Evolutionary conservation across 2,329 filamentous ascomycete genomes (phyloP).

Genomic region (Scortechinia acanthostroma): DNA sequence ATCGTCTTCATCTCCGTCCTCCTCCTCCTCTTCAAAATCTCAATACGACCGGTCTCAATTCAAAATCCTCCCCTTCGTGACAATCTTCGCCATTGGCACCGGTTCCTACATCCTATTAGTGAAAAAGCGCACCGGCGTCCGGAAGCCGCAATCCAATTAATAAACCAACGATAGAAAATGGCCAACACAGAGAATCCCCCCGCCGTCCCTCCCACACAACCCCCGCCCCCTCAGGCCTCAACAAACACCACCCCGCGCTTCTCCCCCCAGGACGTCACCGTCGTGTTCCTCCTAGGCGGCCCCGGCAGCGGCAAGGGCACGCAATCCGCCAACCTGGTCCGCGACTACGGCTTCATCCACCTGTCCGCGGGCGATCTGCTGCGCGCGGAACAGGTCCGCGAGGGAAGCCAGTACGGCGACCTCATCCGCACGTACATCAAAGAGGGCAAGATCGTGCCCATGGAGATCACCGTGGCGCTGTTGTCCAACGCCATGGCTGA

Average conservation of each 20-base stretch:
- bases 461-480: constrained; percentile 21
- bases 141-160: background rate
- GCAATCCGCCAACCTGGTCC: constrained; percentile 82
- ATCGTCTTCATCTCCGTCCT: background rate
- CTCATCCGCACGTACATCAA: constrained; percentile 46
- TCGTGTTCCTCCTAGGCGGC: constrained; percentile 91
- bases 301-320: constrained; percentile 95
- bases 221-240: constrained; percentile 35
- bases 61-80: constrained; percentile 52
- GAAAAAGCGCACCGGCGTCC: too few species aligned
- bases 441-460: constrained; percentile 28
- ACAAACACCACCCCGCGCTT: constrained; percentile 62
- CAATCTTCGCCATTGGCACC: constrained; percentile 36
- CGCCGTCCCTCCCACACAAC: constrained; percentile 25
- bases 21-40: background rate
- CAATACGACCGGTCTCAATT: constrained; percentile 11
- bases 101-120: constrained; percentile 40
- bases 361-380: constrained; percentile 89
- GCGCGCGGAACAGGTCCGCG: constrained; percentile 83
- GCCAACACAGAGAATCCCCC: constrained; percentile 25
- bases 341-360: constrained; percentile 84
- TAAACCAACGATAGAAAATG: background rate
- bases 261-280: constrained; percentile 71
- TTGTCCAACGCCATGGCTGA: constrained; percentile 1
- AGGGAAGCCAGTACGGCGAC: constrained; percentile 75